phyloP scores from a whole-genome alignment of 2,329 filamentous ascomycete genomes.

The Penicillium sclerotigenum region DNA sequence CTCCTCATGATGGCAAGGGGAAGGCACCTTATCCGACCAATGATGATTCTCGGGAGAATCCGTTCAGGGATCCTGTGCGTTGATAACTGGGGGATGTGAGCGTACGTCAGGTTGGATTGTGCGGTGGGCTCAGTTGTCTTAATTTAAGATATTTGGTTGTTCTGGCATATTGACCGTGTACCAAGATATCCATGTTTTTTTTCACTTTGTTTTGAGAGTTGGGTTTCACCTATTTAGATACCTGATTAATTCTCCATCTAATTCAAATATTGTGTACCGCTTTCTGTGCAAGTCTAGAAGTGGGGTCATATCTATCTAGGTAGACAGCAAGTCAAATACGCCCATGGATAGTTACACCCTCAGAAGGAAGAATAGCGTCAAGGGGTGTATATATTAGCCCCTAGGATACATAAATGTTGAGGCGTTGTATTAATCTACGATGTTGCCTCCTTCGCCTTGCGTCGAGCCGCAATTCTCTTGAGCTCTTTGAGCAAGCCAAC shows the following conservation, averaged over 20 bases:
- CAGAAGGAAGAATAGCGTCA: background rate
- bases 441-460: conserved; percentile 27
- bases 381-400: conserved; percentile 4
- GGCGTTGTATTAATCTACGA: conserved; percentile 1
- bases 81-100: background rate
- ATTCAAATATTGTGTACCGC: background rate
- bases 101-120: background rate
- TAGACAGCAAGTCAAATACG: background rate
- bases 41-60: conserved; percentile 7
- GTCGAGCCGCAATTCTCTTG: conserved; percentile 49
- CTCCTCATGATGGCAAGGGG: conserved; percentile 16
- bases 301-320: background rate
- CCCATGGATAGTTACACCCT: background rate
- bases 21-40: conserved; percentile 31
- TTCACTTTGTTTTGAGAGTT: background rate
- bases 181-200: conserved; percentile 4
- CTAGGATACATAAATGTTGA: conserved; percentile 3
- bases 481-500: conserved; percentile 82
- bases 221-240: background rate
- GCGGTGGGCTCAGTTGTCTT: background rate
- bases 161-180: background rate
- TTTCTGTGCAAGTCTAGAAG: background rate
- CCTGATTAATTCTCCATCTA: background rate
- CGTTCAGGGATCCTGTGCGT: conserved; percentile 3
- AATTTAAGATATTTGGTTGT: background rate